phyloP scores from a whole-genome alignment of 805 yeast genomes.

The Lipomyces orientalis region DNA sequence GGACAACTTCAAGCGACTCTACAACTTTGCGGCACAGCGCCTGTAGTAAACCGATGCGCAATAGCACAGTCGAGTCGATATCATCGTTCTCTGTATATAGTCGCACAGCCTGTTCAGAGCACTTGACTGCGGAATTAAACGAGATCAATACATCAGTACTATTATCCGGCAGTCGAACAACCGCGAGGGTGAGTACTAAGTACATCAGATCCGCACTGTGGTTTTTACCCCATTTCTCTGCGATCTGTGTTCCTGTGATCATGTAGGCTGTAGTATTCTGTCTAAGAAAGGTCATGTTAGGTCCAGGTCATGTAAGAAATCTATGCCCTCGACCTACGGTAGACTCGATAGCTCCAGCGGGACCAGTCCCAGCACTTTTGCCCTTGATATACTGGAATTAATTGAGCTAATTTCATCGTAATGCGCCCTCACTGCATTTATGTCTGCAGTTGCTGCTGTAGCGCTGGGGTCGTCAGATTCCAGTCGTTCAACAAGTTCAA shows the following conservation, averaged over 20 bases:
- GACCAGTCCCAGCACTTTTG: conserved; percentile 10
- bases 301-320: background rate
- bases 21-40: conserved; percentile 11
- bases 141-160: conserved; percentile 67
- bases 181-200: conserved; percentile 58
- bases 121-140: conserved; percentile 59
- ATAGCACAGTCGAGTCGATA: conserved; percentile 8
- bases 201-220: conserved; percentile 41
- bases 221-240: conserved; percentile 37
- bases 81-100: conserved; percentile 12
- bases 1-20: conserved; percentile 10
- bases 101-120: background rate
- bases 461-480: conserved; percentile 47
- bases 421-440: conserved; percentile 39
- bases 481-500: conserved; percentile 52
- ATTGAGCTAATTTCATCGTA: conserved; percentile 41
- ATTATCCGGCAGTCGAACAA: conserved; percentile 58
- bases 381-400: conserved; percentile 33
- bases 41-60: conserved; percentile 12
- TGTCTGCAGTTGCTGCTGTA: conserved; percentile 12
- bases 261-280: conserved; percentile 21
- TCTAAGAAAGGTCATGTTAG: conserved; percentile 9
- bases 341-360: conserved; percentile 3
- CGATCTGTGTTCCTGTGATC: conserved; percentile 19
- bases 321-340: conserved; percentile 2